Conservation (phyloP, 2,329 filamentous ascomycete species). For the Exophiala phaeomuriformis region DNA sequence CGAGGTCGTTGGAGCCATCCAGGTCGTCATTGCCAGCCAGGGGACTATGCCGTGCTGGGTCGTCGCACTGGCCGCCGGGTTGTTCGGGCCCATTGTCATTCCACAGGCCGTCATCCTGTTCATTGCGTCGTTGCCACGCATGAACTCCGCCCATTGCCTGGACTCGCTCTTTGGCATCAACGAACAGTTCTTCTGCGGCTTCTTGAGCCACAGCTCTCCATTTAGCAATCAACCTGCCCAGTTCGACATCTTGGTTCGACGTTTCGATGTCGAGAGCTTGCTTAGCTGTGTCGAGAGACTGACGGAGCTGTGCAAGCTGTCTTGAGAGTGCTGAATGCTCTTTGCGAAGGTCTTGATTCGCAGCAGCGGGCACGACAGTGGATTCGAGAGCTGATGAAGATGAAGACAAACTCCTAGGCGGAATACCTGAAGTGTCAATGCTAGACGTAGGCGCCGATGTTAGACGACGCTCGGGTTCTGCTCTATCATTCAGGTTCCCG, state of each 20-base stretch:
- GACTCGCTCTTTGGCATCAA: conserved; percentile 52
- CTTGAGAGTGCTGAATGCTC: conserved; percentile 32
- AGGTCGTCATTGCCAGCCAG: conserved; percentile 26
- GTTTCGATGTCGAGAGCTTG: conserved; percentile 49
- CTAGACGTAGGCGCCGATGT: conserved; percentile 8
- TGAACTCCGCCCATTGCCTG: conserved; percentile 56
- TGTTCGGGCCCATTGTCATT: conserved; percentile 29
- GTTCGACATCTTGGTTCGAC: conserved; percentile 45
- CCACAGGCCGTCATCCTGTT: conserved; percentile 33
- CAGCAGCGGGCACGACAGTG: conserved; percentile 2
- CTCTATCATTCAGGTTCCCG: background rate
- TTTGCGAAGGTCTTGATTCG: conserved; percentile 32
- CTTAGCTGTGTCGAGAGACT: conserved; percentile 44
- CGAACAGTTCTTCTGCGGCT: conserved; percentile 63
- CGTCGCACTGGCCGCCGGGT: conserved; percentile 30
- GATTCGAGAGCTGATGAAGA: conserved; percentile 12
- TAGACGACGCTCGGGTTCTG: background rate
- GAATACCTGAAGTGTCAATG: conserved; percentile 5
- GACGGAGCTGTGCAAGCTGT: conserved; percentile 28
- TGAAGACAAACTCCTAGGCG: background rate
- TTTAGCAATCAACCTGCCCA: conserved; percentile 50
- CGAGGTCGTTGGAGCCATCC: conserved; percentile 12
- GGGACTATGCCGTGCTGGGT: background rate
- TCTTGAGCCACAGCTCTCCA: conserved; percentile 56
- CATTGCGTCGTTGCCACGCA: conserved; percentile 48